Evolutionary conservation across 176 grass and related monocot genomes (phyloP).

Genomic region (Ensete glaucum): DNA sequence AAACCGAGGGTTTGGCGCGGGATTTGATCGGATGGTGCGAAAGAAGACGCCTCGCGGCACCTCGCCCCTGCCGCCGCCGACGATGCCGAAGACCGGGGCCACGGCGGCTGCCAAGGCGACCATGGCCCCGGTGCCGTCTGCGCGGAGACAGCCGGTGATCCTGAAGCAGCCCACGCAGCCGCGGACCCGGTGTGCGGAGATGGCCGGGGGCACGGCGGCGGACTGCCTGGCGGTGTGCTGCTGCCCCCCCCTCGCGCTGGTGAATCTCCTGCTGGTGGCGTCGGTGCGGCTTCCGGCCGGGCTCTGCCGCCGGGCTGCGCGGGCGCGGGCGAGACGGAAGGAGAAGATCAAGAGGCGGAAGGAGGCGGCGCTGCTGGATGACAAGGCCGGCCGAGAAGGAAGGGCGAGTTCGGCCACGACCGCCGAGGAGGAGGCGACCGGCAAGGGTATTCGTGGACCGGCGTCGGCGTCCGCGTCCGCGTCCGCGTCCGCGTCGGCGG

Average conservation of each 20-base stretch:
- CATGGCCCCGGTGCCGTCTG: too few species aligned
- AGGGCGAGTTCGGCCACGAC: not conserved
- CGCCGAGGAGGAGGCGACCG: not conserved
- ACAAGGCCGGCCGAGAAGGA: not conserved
- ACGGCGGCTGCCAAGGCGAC: too few species aligned
- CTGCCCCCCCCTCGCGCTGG: conserved; percentile 14
- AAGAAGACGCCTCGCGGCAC: not conserved
- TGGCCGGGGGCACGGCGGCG: conserved; percentile 11
- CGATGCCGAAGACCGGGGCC: not conserved
- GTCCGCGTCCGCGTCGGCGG: not conserved
- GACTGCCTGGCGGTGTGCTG: conserved; percentile 25
- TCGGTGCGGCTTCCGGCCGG: conserved; percentile 9
- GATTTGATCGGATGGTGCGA: not conserved
- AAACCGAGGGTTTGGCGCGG: not conserved
- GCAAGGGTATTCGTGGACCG: not conserved
- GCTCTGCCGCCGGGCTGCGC: conserved; percentile 12
- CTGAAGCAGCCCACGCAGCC: not conserved
- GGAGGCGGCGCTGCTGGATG: not conserved
- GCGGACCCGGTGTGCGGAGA: conserved; percentile 3
- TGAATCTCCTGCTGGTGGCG: not conserved
- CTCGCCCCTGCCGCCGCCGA: not conserved
- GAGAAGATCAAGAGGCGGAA: not conserved
- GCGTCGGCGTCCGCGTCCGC: too few species aligned
- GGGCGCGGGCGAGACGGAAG: not conserved
- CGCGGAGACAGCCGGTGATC: conserved; percentile 1